phyloP scores from a whole-genome alignment of 2,329 filamentous ascomycete genomes.

The Cercospora sesami region DNA sequence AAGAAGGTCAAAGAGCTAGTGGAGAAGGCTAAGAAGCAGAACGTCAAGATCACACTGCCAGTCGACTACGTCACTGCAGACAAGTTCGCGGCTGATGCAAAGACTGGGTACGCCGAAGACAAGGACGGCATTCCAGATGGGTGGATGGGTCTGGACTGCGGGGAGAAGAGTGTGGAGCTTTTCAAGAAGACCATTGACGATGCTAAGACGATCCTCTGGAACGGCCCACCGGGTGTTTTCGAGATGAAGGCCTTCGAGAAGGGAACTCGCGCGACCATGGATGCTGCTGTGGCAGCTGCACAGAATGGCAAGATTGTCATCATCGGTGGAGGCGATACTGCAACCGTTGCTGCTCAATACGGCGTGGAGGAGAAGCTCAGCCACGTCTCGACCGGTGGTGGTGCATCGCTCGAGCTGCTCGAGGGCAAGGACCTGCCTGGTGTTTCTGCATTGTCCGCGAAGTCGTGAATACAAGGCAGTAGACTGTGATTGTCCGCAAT shows the following conservation, averaged over 20 bases:
- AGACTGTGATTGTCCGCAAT: slow-evolving; percentile 1
- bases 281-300: slow-evolving; percentile 79
- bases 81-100: slow-evolving; percentile 86
- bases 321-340: slow-evolving; percentile 96
- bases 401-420: slow-evolving; percentile 90
- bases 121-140: slow-evolving; percentile 88
- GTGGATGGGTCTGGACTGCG: slow-evolving; percentile 97
- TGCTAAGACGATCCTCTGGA: slow-evolving; percentile 97
- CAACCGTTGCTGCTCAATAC: slow-evolving; percentile 97
- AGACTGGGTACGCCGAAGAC: slow-evolving; percentile 79
- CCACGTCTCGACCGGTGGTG: slow-evolving; percentile 96
- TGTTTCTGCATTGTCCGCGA: slow-evolving; percentile 76
- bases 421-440: slow-evolving; percentile 98
- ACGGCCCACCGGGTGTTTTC: slow-evolving; percentile 95
- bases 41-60: slow-evolving; percentile 91
- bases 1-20: slow-evolving; percentile 86
- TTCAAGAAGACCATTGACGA: slow-evolving; percentile 85
- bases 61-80: slow-evolving; percentile 95
- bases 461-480: slow-evolving; percentile 28
- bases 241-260: slow-evolving; percentile 93
- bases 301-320: slow-evolving; percentile 91
- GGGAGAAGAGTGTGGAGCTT: slow-evolving; percentile 80
- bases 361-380: slow-evolving; percentile 94
- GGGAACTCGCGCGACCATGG: slow-evolving; percentile 88
- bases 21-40: slow-evolving; percentile 95